Base-by-base conservation (phyloP, 1,139 yeast species). In the Suhomyces chickasaworum region DNA sequence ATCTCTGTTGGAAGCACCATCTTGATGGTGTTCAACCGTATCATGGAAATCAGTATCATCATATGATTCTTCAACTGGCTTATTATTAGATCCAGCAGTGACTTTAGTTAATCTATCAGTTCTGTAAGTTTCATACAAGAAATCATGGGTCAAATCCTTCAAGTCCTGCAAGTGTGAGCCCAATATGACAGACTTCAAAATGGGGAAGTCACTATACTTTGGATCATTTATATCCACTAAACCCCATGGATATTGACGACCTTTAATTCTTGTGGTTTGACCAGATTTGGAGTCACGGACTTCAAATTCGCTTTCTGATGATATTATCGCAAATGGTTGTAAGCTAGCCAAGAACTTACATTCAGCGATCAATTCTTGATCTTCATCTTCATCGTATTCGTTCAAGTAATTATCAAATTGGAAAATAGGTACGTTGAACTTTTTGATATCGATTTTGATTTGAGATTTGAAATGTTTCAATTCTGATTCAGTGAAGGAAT, bases 161-260 rank as follows among this genome's bases (percentile, higher is more conserved):
- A 93, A 80, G 63, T 93, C 99, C 61, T 88, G 91, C 58, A 93
- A 76, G 64, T 93, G 99, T n/a, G 96, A 83, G 39, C 95, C 93
- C 58, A 93, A 79, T 41, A 93, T 68, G 2, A 93, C 91, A 46
- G 90, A 84, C 61, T 91, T 84, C 58, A 93, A 75, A 20, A 86
- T 78, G n/a, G 85, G 78, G 64, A 93, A 89, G 65, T 93, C 98
- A 46, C 95, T 84, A 56, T 84, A 80, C 47, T 80, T 80, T 17
- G 95, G 84, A 63, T 93, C 95, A 59, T 89, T 91, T 41, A 80
- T 75, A 62, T 91, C 95, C 41, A 93, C 84, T 45, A 82, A 67
- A 0, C 98, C 98, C 98, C 99, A 93, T 16, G 97, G 97, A 63
- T 91, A 93, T 64, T 83, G 80, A 64, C 99, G 81, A 7, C 89